Evolutionary conservation across 148 eudicot species (phyloP), one percentile per base, ranked within the genome.

Genomic region (Talinum fruticosum): DNA sequence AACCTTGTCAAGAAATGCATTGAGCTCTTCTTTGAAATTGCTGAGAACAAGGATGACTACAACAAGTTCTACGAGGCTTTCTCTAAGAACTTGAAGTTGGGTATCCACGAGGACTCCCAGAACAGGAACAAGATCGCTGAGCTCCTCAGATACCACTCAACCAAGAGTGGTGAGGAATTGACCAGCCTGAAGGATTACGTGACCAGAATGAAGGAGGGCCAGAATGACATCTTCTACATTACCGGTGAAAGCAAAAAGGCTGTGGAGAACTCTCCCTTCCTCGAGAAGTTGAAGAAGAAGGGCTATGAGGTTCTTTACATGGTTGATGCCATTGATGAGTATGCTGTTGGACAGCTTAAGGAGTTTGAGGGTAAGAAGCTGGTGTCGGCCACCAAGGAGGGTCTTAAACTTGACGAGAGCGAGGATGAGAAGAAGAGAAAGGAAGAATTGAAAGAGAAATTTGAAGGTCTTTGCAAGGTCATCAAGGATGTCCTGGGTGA

Each of bases 211-310:
- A 92, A 90, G 90, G 97, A 90, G 64, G 88, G 92, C 38, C 97
- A 90, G 83, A 88, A 74, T 30, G 97, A 92, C 66, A 92, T 92
- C 79, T 92, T 54, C 77, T 92, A 92, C 86, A 92, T 92, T 54
- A 92, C 97, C 71, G 97, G 97, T 72, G 97, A 92, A 85, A 92
- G 91, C 87, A 90, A 88, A 83, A 92, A 92, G 92, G 90, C 97
- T 23, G 97, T 92, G 32, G 97, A 92, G 84, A 92, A 92, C 87
- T 92, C 97, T 51, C 97, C 97, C 6, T 92, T 92, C 89, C 91
- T 92, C 10, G 94, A 92, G 90, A 90, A 76, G 87, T 86, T 92
- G 57, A 92, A 87, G 87, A 92, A 90, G 90, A 90, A 79, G 86
- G 93, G 97, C 0, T 88, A 88, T 61, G 97, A 92, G 71, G 93